These are phyloP conservation scores for Yarrowia sp. DNA, from an alignment of 805 yeast species.

Conservation along the genomic window DNA sequence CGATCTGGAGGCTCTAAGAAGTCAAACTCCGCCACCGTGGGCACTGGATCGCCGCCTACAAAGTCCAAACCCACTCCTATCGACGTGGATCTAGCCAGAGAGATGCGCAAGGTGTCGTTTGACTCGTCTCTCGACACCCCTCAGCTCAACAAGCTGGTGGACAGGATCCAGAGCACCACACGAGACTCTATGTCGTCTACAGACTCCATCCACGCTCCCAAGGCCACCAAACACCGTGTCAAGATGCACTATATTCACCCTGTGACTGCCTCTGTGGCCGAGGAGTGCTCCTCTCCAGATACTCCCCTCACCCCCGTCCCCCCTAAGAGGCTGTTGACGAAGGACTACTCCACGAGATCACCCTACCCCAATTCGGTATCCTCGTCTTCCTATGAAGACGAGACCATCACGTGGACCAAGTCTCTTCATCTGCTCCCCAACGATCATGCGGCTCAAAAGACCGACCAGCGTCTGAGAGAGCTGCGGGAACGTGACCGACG, in stretches of 20 bases:
- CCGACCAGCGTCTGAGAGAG: neutral
- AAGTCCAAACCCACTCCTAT: slow-evolving; percentile 1
- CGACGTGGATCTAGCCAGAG: neutral
- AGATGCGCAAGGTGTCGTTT: slow-evolving; percentile 11
- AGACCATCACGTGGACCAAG: neutral
- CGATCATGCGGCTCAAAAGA: slow-evolving; percentile 10
- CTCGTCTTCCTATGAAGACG: neutral
- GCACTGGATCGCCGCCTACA: neutral
- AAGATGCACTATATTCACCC: slow-evolving; percentile 13
- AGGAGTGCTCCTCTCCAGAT: neutral
- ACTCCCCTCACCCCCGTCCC: neutral
- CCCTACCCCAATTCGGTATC: neutral
- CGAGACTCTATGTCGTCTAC: slow-evolving; percentile 3
- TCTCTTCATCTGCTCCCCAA: neutral
- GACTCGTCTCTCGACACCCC: slow-evolving; percentile 11
- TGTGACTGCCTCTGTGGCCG: neutral
- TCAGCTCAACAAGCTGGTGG: slow-evolving; percentile 17
- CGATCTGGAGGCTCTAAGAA: neutral
- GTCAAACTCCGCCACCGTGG: neutral
- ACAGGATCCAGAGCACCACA: neutral
- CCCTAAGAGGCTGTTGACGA: neutral
- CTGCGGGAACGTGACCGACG: slow-evolving; percentile 2
- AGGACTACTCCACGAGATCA: neutral
- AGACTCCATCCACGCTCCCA: neutral
- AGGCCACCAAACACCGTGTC: slow-evolving; percentile 1